Conservation (phyloP, 305 asterid genomes). For the Fraxinus latifolia region DNA sequence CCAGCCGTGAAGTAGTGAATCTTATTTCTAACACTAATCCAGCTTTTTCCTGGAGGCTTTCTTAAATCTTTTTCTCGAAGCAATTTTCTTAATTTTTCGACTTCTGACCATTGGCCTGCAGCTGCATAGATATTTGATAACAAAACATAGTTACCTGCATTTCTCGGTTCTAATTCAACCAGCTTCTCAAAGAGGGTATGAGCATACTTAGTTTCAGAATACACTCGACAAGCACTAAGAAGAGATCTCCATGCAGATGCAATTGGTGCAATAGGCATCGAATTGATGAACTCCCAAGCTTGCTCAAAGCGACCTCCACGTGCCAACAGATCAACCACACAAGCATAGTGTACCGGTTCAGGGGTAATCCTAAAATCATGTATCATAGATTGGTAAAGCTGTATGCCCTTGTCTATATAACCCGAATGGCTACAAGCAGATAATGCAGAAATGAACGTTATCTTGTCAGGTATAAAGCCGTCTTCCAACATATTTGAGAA, state of each 20-base stretch:
- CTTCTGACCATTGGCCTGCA: conserved; percentile 30
- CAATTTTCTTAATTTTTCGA: conserved; percentile 22
- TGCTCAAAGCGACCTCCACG: conserved; percentile 35
- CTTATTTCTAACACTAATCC: conserved; percentile 26
- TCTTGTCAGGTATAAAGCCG: conserved; percentile 26
- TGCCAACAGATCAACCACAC: conserved; percentile 32
- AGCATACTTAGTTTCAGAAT: conserved; percentile 3
- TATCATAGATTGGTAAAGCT: conserved; percentile 29
- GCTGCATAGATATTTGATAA: conserved; percentile 32
- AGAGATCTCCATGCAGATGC: conserved; percentile 31
- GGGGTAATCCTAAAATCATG: conserved; percentile 26
- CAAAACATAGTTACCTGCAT: conserved; percentile 29
- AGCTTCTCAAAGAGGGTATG: conserved; percentile 3
- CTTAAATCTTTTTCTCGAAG: conserved; percentile 23
- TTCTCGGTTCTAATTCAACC: conserved; percentile 16
- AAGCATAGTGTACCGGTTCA: conserved; percentile 33
- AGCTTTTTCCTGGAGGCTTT: conserved; percentile 36
- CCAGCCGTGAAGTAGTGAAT: conserved; percentile 31
- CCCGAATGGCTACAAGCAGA: conserved; percentile 41
- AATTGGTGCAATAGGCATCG: conserved; percentile 30
- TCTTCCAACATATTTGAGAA: conserved; percentile 32
- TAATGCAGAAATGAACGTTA: conserved; percentile 32
- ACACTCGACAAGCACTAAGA: conserved; percentile 18
- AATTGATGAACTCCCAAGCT: conserved; percentile 28
- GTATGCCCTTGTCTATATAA: conserved; percentile 28